Evolutionary conservation across 2,329 filamentous ascomycete genomes (phyloP).

Genomic region (Xylariaceae sp.): DNA sequence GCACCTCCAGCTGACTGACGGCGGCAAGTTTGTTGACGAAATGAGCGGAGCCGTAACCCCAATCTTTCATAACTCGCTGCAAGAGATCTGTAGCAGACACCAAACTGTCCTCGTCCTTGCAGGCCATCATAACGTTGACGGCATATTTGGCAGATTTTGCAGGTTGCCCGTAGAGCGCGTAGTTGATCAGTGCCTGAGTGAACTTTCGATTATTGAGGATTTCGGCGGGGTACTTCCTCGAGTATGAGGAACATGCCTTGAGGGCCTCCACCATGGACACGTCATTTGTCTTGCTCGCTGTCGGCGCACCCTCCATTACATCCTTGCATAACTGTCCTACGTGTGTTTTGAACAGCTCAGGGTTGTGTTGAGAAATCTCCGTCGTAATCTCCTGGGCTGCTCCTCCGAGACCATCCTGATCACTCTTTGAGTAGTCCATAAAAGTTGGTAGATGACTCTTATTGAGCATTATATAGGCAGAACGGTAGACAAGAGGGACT

Average conservation of each 20-base stretch:
- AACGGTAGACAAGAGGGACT: slow-evolving; percentile 77
- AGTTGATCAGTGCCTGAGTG: slow-evolving; percentile 74
- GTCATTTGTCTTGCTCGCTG: slow-evolving; percentile 65
- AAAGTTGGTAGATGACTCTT: slow-evolving; percentile 89
- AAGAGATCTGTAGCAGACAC: slow-evolving; percentile 84
- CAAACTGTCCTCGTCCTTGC: slow-evolving; percentile 68
- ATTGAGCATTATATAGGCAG: slow-evolving; percentile 85
- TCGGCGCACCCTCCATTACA: slow-evolving; percentile 77
- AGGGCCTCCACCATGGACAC: slow-evolving; percentile 79
- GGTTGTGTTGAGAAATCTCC: slow-evolving; percentile 86
- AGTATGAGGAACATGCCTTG: slow-evolving; percentile 91
- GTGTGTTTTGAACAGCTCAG: slow-evolving; percentile 88
- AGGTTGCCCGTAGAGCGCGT: slow-evolving; percentile 78
- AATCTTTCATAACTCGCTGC: slow-evolving; percentile 70
- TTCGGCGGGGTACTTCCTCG: slow-evolving; percentile 79
- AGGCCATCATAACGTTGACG: slow-evolving; percentile 81
- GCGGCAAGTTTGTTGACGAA: slow-evolving; percentile 74
- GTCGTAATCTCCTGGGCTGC: slow-evolving; percentile 87
- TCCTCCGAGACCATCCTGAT: slow-evolving; percentile 73
- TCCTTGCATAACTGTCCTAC: slow-evolving; percentile 88
- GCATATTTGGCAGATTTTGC: slow-evolving; percentile 89
- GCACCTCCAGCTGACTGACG: slow-evolving; percentile 71
- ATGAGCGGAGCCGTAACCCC: slow-evolving; percentile 67
- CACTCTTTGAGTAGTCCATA: slow-evolving; percentile 80
- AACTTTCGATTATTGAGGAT: slow-evolving; percentile 81